Percentiles rank a stretch among this genome's conserved stretches.
These are phyloP conservation scores for Ophiostoma angusticollis DNA, from an alignment of 2,329 filamentous ascomycete species.

Conservation along the genomic window DNA sequence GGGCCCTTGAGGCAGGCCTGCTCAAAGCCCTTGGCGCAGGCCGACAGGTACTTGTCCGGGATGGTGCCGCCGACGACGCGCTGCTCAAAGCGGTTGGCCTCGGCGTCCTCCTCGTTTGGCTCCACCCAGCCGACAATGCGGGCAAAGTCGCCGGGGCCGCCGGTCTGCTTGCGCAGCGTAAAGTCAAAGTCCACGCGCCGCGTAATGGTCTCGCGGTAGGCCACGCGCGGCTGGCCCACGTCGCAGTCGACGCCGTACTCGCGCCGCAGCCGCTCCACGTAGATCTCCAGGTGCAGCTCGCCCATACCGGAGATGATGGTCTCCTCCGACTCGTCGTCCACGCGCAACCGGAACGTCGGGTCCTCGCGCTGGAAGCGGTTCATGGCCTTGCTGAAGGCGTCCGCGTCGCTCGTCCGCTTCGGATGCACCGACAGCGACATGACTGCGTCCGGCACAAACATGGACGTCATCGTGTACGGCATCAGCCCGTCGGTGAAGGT, in stretches of 20 bases:
- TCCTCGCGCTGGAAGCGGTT: constrained; percentile 97
- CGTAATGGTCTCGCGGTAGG: constrained; percentile 89
- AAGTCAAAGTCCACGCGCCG: constrained; percentile 76
- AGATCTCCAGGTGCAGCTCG: constrained; percentile 91
- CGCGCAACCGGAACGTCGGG: constrained; percentile 89
- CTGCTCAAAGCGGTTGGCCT: constrained; percentile 72
- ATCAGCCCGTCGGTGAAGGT: constrained; percentile 92
- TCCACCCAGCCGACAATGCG: constrained; percentile 88
- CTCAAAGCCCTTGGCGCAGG: constrained; percentile 91
- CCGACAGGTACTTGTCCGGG: constrained; percentile 87
- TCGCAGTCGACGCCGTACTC: constrained; percentile 95
- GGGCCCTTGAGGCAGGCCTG: constrained; percentile 74
- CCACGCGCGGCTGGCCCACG: constrained; percentile 93
- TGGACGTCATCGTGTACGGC: constrained; percentile 91
- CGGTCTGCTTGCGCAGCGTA: constrained; percentile 84
- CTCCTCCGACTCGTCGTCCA: constrained; percentile 85
- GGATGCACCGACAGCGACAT: constrained; percentile 97
- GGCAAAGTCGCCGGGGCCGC: constrained; percentile 90
- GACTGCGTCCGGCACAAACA: constrained; percentile 96
- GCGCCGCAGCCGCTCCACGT: constrained; percentile 89
- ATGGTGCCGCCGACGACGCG: constrained; percentile 83
- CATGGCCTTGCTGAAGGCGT: constrained; percentile 97
- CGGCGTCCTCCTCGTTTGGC: constrained; percentile 53
- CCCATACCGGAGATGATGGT: constrained; percentile 99
- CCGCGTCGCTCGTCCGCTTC: constrained; percentile 79